A percentile compares a stretch with the other conserved stretches of the same genome.
Conservation (phyloP, 495 filamentous ascomycete species). For the Xeromyces bisporus region DNA sequence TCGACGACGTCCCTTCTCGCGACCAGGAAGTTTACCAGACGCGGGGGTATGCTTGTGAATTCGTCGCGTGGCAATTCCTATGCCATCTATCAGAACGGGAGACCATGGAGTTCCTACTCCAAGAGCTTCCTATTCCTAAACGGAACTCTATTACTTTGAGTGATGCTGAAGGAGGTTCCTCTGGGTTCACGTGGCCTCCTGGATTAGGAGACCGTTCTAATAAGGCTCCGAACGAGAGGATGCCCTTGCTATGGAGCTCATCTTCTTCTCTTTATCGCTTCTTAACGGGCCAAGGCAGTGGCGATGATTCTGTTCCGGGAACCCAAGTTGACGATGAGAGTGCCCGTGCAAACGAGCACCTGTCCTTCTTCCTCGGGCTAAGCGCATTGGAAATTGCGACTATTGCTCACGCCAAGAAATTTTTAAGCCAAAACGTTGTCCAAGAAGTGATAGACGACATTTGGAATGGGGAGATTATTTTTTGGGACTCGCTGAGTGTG, state of each 20-base stretch:
- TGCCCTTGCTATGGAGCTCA: conserved; percentile 14
- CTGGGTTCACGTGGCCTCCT: conserved; percentile 4
- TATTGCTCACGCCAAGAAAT: conserved; percentile 77
- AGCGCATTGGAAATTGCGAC: conserved; percentile 85
- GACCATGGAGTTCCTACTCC: conserved; percentile 67
- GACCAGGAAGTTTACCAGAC: conserved; percentile 58
- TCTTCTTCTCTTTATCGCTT: conserved; percentile 13
- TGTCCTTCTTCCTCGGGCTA: conserved; percentile 52
- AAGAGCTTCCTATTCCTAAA: conserved; percentile 42
- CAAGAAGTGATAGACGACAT: conserved; percentile 80
- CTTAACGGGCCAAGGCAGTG: conserved; percentile 7
- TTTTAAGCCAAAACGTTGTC: conserved; percentile 69
- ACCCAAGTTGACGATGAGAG: conserved; percentile 4
- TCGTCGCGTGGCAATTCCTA: conserved; percentile 80
- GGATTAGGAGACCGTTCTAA: conserved; percentile 1
- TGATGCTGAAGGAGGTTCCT: conserved; percentile 13
- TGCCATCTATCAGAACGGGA: conserved; percentile 64
- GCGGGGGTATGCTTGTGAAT: conserved; percentile 73
- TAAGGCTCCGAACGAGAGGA: conserved; percentile 9
- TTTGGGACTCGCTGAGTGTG: conserved; percentile 71
- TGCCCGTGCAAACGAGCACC: conserved; percentile 34
- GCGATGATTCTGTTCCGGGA: conserved; percentile 2
- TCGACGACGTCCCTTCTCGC: conserved; percentile 38
- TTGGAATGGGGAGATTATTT: conserved; percentile 82
- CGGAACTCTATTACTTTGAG: conserved; percentile 6